phyloP scores from a whole-genome alignment of 1,284 basidiomycete genomes.

The Fomitopsis schrenkii region DNA sequence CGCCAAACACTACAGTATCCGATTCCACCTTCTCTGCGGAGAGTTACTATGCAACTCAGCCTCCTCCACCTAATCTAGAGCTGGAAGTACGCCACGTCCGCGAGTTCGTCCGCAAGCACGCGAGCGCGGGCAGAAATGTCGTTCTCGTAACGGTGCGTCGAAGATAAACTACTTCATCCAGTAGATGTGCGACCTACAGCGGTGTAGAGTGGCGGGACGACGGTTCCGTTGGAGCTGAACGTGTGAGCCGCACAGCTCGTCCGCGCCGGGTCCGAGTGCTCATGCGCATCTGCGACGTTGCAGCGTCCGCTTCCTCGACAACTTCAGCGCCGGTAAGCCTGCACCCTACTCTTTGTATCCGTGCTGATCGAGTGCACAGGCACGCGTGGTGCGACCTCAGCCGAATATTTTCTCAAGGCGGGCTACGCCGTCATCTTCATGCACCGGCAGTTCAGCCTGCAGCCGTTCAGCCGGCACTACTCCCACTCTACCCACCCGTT shows the following conservation, averaged over 20 bases:
- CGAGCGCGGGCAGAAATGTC: conserved; percentile 64
- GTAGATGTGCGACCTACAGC: neutral
- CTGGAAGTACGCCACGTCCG: conserved; percentile 60
- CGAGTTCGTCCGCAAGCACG: conserved; percentile 72
- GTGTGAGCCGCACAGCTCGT: conserved; percentile 63
- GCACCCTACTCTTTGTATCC: neutral
- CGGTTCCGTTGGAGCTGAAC: conserved; percentile 92
- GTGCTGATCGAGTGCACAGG: conserved; percentile 39
- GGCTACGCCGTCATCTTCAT: conserved; percentile 99
- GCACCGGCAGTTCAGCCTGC: conserved; percentile 95
- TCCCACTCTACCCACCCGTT: conserved; percentile 98
- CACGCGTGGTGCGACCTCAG: conserved; percentile 94
- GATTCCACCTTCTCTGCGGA: conserved; percentile 69
- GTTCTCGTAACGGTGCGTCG: conserved; percentile 88
- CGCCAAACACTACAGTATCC: no score
- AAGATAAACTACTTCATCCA: conserved; percentile 8
- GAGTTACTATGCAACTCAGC: conserved; percentile 83
- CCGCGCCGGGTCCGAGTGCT: conserved; percentile 12
- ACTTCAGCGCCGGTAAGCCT: conserved; percentile 89
- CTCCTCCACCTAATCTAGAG: conserved; percentile 65
- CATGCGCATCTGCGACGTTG: conserved; percentile 16
- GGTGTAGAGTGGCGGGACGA: conserved; percentile 88
- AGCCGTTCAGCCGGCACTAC: conserved; percentile 96
- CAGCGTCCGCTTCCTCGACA: conserved; percentile 97
- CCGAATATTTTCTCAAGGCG: conserved; percentile 92